Conservation (phyloP, 352 stramenopile species). For the Globisporangium emineosum region DNA sequence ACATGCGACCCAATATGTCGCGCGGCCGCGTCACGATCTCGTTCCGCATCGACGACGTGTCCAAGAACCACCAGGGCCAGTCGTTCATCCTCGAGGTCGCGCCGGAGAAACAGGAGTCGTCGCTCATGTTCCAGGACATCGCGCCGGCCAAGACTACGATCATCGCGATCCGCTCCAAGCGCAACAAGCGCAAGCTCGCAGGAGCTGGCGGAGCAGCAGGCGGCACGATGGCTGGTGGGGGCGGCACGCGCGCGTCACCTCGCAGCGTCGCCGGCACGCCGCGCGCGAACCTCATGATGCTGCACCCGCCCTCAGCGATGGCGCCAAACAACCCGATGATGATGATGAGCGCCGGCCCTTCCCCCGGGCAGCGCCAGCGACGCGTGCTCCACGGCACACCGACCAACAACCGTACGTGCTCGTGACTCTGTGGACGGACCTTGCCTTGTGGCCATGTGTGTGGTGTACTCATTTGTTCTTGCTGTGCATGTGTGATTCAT, state of each 20-base stretch:
- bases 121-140: slow-evolving; percentile 89
- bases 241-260: slow-evolving; percentile 30
- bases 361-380: slow-evolving; percentile 22
- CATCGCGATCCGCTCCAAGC: slow-evolving; percentile 94
- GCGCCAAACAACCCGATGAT: slow-evolving; percentile 19
- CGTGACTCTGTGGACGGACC: background rate
- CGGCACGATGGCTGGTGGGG: slow-evolving; percentile 10
- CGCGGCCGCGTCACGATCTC: slow-evolving; percentile 80
- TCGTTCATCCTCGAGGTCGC: slow-evolving; percentile 90
- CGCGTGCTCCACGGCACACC: slow-evolving; percentile 17
- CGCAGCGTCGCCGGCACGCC: slow-evolving; percentile 36
- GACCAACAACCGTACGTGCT: slow-evolving; percentile 17
- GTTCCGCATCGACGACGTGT: slow-evolving; percentile 96
- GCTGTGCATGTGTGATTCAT: background rate
- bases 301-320: slow-evolving; percentile 16
- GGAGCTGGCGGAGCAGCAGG: slow-evolving; percentile 1
- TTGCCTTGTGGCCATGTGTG: background rate
- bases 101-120: slow-evolving; percentile 80
- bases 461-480: background rate
- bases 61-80: slow-evolving; percentile 97
- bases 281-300: slow-evolving; percentile 34
- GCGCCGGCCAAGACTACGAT: slow-evolving; percentile 81
- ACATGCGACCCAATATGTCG: slow-evolving; percentile 86
- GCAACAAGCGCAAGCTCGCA: slow-evolving; percentile 89
- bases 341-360: background rate